Evolutionary conservation across 2,329 filamentous ascomycete species (phyloP).

Genomic region (Colletotrichum coccodes): DNA sequence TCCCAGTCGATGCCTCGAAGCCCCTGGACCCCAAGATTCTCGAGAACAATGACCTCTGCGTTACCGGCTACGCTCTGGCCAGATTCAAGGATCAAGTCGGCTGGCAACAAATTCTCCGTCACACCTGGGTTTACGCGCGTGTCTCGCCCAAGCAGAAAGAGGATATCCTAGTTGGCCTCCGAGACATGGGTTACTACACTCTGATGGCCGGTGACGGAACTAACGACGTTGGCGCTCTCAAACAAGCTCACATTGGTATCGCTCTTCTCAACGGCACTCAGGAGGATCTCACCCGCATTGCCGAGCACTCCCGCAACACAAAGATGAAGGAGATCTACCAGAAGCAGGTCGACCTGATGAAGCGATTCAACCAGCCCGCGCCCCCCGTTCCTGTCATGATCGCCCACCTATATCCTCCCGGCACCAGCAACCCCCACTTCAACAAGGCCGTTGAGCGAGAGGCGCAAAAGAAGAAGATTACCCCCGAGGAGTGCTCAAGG

Average conservation of each 20-base stretch:
- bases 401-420: slow-evolving; percentile 93
- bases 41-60: slow-evolving; percentile 88
- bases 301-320: slow-evolving; percentile 91
- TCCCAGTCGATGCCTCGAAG: slow-evolving; percentile 85
- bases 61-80: slow-evolving; percentile 92
- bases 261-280: slow-evolving; percentile 94
- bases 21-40: slow-evolving; percentile 85
- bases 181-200: slow-evolving; percentile 97
- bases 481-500: slow-evolving; percentile 66
- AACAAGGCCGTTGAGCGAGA: slow-evolving; percentile 91
- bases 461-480: slow-evolving; percentile 79
- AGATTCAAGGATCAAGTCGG: slow-evolving; percentile 87
- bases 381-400: slow-evolving; percentile 95
- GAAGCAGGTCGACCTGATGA: slow-evolving; percentile 93
- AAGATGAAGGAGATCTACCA: slow-evolving; percentile 99
- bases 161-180: slow-evolving; percentile 95
- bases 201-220: slow-evolving; percentile 99
- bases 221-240: slow-evolving; percentile 96
- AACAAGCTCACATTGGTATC: slow-evolving; percentile 97
- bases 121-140: slow-evolving; percentile 97
- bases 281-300: slow-evolving; percentile 90
- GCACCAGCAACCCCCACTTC: slow-evolving; percentile 92
- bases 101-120: slow-evolving; percentile 80
- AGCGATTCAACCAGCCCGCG: slow-evolving; percentile 90
- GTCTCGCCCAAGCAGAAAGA: slow-evolving; percentile 99